A percentile compares a stretch with the other conserved stretches of the same genome.
Evolutionary conservation across 768 basidiomycete species (phyloP).

Genomic region (Neoboletus subvelutipes): DNA sequence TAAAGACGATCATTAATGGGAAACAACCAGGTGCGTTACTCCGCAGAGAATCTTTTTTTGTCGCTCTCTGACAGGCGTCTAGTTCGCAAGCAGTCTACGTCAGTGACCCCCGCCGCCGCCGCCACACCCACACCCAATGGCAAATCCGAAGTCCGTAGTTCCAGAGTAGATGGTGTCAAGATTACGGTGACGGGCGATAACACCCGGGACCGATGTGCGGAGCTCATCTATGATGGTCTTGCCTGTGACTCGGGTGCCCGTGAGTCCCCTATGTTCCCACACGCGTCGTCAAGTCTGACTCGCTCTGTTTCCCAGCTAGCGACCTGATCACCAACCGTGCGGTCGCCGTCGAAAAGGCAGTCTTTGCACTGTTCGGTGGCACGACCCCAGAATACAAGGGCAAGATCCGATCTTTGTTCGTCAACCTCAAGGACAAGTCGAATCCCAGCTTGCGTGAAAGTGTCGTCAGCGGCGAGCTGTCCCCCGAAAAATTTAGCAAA

Average conservation of each 20-base stretch:
- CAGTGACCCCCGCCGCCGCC: slow-evolving; percentile 41
- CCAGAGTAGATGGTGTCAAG: slow-evolving; percentile 71
- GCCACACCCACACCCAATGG: slow-evolving; percentile 31
- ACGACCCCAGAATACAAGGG: slow-evolving; percentile 57
- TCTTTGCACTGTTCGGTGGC: slow-evolving; percentile 45
- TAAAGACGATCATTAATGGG: slow-evolving; percentile 17
- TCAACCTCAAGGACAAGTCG: slow-evolving; percentile 94
- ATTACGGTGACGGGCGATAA: slow-evolving; percentile 58
- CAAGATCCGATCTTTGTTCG: slow-evolving; percentile 85
- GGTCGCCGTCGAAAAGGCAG: slow-evolving; percentile 67
- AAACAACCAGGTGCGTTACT: slow-evolving; percentile 38
- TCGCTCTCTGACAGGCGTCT: background rate
- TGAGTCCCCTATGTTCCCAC: slow-evolving; percentile 43
- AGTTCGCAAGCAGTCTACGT: slow-evolving; percentile 36
- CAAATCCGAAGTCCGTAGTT: slow-evolving; percentile 46
- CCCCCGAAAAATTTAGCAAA: slow-evolving; percentile 63
- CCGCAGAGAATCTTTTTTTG: no score
- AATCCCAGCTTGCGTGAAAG: slow-evolving; percentile 85
- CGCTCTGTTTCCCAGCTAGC: slow-evolving; percentile 44
- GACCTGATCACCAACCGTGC: slow-evolving; percentile 69
- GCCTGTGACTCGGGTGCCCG: slow-evolving; percentile 84
- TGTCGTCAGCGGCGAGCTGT: slow-evolving; percentile 79
- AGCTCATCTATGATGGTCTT: slow-evolving; percentile 90
- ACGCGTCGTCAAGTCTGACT: slow-evolving; percentile 5
- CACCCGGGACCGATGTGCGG: slow-evolving; percentile 83